phyloP scores from a whole-genome alignment of 345 rosid genomes.

The Eucalyptus marginata region DNA sequence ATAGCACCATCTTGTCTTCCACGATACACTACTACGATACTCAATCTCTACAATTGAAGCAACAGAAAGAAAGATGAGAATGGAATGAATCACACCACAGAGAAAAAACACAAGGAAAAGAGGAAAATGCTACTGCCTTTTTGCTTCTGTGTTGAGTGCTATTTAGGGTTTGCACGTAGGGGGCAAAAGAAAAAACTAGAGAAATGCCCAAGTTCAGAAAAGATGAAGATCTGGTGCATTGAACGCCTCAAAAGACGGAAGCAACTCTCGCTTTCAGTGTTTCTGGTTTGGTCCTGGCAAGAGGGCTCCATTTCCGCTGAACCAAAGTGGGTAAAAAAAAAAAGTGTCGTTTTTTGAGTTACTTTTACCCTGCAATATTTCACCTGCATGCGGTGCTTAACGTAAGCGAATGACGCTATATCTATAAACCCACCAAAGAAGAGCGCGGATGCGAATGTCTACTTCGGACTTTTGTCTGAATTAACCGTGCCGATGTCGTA shows the following conservation, averaged over 20 bases:
- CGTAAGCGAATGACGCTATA: background rate
- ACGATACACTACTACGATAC: background rate
- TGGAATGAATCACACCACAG: background rate
- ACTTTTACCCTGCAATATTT: background rate
- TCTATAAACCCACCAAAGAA: background rate
- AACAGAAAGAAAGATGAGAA: background rate
- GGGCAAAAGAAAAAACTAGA: background rate
- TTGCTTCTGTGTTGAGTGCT: background rate
- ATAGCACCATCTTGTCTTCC: background rate
- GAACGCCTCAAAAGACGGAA: background rate
- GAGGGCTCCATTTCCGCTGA: background rate
- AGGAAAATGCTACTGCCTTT: background rate
- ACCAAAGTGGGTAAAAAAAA: background rate
- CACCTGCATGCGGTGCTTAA: background rate
- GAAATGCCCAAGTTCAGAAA: background rate
- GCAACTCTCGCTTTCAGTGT: background rate
- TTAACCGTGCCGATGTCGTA: background rate
- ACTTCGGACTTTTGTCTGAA: background rate
- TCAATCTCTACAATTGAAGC: background rate
- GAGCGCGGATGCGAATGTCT: background rate
- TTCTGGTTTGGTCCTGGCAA: background rate
- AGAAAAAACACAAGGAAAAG: background rate
- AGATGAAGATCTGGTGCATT: background rate
- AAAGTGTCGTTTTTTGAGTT: background rate
- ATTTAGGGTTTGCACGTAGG: background rate